Evolutionary conservation across 148 eudicot genomes (phyloP), one percentile per base, ranked within the genome.

Genomic region (Rhododendron kiyosumense): DNA sequence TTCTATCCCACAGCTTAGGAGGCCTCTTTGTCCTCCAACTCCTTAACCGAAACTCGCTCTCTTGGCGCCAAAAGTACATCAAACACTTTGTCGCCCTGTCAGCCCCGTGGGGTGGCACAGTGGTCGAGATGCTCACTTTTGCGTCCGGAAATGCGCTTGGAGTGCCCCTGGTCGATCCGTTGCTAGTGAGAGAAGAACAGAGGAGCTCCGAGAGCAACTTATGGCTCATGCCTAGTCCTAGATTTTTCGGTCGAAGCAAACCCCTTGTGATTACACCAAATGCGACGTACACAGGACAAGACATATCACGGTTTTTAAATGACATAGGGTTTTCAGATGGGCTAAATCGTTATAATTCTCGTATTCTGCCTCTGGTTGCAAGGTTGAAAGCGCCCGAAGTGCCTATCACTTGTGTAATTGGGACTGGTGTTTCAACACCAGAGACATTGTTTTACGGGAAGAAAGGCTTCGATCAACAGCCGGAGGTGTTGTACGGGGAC

Each of bases 21-120:
- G 98, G 98, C 78, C 85, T 95, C n/a, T 93, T 87, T 34, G 93
- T 89, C 74, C 94, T 90, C 59, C 95, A 97, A 83, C 88, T 95
- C 17, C 98, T 97, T 82, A 76, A 88, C 79, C 93, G 93, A 24
- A 89, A 88, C 87, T 45, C 89, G 8, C 74, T 57, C 20, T 83
- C 93, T 6, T 97, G 99, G 99, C 93, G 96, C 65, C 86, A 87
- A 48, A 90, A 87, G n/a, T 92, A 83, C 85, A 86, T 97, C 82
- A 93, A 94, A 84, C 99, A 97, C 86, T 92, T 95, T n/a, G 83
- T 97, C 2, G 91, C 99, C 0, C 82, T 97, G 34, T 89, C 99
- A 0, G 89, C 98, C 0, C 99, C 98, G 1, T 97, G 99, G 99
- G 96, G 93, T 4, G 99, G 99, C 30, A 91, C 98, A 0, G 94